A percentile compares a stretch with the other conserved stretches of the same genome.
phyloP scores from a whole-genome alignment of 2,329 filamentous ascomycete species.

The Capronia epimyces region DNA sequence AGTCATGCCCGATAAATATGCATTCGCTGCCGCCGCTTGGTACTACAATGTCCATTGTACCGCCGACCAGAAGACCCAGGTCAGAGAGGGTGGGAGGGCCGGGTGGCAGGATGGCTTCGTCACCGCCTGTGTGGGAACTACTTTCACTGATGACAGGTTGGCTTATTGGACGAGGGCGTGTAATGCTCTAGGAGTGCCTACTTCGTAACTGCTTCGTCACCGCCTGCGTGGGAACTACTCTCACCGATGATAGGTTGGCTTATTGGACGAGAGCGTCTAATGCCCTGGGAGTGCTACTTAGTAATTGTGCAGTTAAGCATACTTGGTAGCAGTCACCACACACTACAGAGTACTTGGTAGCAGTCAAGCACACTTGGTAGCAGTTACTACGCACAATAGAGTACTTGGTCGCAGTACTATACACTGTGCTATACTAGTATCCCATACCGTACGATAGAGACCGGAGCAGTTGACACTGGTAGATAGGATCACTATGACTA shows the following conservation, averaged over 20 bases:
- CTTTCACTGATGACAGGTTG: constrained; percentile 43
- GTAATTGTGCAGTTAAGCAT: no score
- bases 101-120: constrained; percentile 52
- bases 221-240: constrained; percentile 49
- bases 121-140: constrained; percentile 49
- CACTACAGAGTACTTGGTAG: no score
- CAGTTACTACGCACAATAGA: no score
- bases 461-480: no score
- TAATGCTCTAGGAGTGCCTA: constrained; percentile 34
- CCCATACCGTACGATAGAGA: no score
- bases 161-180: constrained; percentile 48
- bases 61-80: constrained; percentile 37
- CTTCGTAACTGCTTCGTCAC: constrained; percentile 34
- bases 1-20: constrained; percentile 47
- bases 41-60: constrained; percentile 54
- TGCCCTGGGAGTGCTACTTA: constrained; percentile 32
- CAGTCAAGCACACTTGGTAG: no score
- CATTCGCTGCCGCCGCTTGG: constrained; percentile 58
- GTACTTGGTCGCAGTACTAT: no score
- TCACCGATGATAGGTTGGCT: constrained; percentile 42
- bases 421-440: no score
- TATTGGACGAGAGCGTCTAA: constrained; percentile 49
- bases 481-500: no score
- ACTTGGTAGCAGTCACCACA: no score
- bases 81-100: constrained; percentile 44